Conservation (phyloP, 2,329 filamentous ascomycete genomes). For the Pseudopyrenochaeta lycopersici region DNA sequence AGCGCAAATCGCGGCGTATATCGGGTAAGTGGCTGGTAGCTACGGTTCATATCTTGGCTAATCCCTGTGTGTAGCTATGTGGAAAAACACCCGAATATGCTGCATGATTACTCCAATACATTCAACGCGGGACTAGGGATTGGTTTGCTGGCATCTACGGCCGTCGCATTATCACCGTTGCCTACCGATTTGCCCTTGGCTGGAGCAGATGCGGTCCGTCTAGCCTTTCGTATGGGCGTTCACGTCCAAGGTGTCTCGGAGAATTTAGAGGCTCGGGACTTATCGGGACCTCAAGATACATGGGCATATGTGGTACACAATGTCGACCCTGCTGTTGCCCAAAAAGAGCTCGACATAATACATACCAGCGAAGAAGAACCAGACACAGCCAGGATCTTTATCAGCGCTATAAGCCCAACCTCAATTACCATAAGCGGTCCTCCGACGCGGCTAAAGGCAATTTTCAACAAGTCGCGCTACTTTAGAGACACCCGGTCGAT, state of each 20-base stretch:
- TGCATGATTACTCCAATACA: neutral
- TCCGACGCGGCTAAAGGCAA: conserved; percentile 33
- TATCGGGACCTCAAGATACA: conserved; percentile 31
- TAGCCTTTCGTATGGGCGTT: conserved; percentile 59
- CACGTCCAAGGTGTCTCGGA: conserved; percentile 55
- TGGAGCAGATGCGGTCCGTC: conserved; percentile 54
- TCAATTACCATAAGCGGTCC: conserved; percentile 44
- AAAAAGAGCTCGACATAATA: conserved; percentile 51
- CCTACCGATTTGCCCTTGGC: conserved; percentile 52
- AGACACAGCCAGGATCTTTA: conserved; percentile 31
- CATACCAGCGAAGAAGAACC: conserved; percentile 31
- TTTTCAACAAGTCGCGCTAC: conserved; percentile 32
- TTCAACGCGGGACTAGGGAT: conserved; percentile 41
- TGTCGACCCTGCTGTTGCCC: conserved; percentile 41
- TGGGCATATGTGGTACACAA: conserved; percentile 57
- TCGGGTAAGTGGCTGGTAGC: conserved; percentile 50
- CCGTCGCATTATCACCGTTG: conserved; percentile 52
- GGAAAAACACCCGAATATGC: neutral
- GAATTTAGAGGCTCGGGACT: conserved; percentile 51
- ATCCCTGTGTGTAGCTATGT: neutral
- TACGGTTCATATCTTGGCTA: neutral
- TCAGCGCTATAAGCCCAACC: conserved; percentile 34
- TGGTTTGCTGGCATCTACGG: conserved; percentile 56
- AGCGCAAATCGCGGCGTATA: conserved; percentile 54
- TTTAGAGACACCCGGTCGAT: conserved; percentile 27